These are phyloP conservation scores for Tolypocladium ovalisporum DNA, from an alignment of 2,329 filamentous ascomycete genomes.

Conservation along the genomic window DNA sequence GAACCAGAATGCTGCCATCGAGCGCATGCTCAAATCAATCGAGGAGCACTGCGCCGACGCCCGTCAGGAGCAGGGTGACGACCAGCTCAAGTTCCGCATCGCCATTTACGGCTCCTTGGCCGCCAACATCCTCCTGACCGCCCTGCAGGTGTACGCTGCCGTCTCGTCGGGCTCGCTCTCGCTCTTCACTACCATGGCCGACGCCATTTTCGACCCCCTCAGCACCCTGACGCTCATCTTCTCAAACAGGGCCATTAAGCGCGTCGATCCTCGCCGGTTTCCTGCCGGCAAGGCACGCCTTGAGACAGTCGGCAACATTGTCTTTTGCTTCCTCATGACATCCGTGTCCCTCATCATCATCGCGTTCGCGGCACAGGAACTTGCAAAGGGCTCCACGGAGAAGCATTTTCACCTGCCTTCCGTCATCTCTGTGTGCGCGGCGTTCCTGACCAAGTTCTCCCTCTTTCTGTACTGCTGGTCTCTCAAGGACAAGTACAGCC, in stretches of 20 bases:
- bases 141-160: slow-evolving; percentile 81
- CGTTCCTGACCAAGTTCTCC: slow-evolving; percentile 72
- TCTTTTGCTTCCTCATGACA: slow-evolving; percentile 94
- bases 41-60: slow-evolving; percentile 82
- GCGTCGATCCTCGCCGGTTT: slow-evolving; percentile 76
- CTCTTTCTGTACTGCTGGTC: slow-evolving; percentile 92
- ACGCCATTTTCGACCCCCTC: slow-evolving; percentile 85
- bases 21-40: slow-evolving; percentile 82
- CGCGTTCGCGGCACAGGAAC: slow-evolving; percentile 68
- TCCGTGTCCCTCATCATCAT: slow-evolving; percentile 87
- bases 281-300: slow-evolving; percentile 89
- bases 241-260: slow-evolving; percentile 76
- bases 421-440: slow-evolving; percentile 72
- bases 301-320: slow-evolving; percentile 91
- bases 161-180: slow-evolving; percentile 82
- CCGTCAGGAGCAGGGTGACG: slow-evolving; percentile 67
- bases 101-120: slow-evolving; percentile 57
- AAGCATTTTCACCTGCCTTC: slow-evolving; percentile 70
- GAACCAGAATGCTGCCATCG: slow-evolving; percentile 85
- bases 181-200: slow-evolving; percentile 94
- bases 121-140: slow-evolving; percentile 70
- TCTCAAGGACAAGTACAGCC: slow-evolving; percentile 80
- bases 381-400: slow-evolving; percentile 43
- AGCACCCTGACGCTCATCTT: slow-evolving; percentile 82
- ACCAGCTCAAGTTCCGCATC: slow-evolving; percentile 65